phyloP scores from a whole-genome alignment of 805 yeast species.

The Candida coleopterorum region DNA sequence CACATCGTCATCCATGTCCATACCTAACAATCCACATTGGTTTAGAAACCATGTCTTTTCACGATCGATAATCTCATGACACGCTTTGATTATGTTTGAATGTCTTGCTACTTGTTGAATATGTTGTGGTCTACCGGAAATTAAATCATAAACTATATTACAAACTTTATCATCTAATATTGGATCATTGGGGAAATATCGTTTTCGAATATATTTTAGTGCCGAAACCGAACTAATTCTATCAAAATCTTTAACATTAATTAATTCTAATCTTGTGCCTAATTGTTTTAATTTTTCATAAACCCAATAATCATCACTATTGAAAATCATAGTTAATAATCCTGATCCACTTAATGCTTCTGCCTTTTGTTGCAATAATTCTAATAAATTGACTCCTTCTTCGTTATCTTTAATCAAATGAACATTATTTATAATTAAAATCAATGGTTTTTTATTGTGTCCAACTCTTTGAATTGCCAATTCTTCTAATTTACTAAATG shows the following conservation, averaged over 20 bases:
- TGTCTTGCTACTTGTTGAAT: conserved; percentile 65
- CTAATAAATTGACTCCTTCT: conserved; percentile 66
- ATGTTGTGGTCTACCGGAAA: conserved; percentile 86
- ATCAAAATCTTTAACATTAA: conserved; percentile 61
- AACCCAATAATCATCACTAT: conserved; percentile 84
- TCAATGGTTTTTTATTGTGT: conserved; percentile 48
- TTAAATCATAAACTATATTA: conserved; percentile 55
- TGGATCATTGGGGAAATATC: conserved; percentile 28
- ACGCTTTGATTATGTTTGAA: conserved; percentile 50
- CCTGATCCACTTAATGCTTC: conserved; percentile 73
- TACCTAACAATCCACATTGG: conserved; percentile 75
- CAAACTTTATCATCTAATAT: conserved; percentile 40
- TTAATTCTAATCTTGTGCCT: conserved; percentile 70
- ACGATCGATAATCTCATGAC: conserved; percentile 66
- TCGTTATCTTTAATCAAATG: conserved; percentile 74
- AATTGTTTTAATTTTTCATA: conserved; percentile 68
- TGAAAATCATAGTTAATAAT: conserved; percentile 64
- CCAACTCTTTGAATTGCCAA: conserved; percentile 53
- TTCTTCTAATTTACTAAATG: conserved; percentile 69
- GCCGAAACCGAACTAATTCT: conserved; percentile 54
- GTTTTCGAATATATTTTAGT: conserved; percentile 45
- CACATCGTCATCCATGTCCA: conserved; percentile 83
- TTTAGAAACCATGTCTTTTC: conserved; percentile 85
- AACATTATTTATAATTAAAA: conserved; percentile 66
- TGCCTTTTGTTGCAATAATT: conserved; percentile 77